These are phyloP conservation scores for Corylus avellana DNA, from an alignment of 306 rosid species.

Conservation along the genomic window DNA sequence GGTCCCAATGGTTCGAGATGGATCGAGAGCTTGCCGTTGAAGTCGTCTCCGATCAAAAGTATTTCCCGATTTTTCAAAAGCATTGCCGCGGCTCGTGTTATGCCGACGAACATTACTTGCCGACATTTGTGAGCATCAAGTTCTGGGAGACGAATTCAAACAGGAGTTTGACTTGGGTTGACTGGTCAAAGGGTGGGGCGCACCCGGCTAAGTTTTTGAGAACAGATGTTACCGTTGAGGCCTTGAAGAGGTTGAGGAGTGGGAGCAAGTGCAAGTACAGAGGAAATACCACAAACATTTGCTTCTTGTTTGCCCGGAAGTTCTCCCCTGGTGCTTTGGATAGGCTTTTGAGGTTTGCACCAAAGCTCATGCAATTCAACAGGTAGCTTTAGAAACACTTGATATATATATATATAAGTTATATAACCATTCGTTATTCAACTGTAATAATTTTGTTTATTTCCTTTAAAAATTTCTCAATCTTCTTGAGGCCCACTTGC, in stretches of 20 bases:
- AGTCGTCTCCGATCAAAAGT: conserved; percentile 55
- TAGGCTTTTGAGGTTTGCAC: conserved; percentile 54
- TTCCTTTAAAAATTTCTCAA: not conserved
- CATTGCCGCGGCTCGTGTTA: conserved; percentile 56
- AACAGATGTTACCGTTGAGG: conserved; percentile 46
- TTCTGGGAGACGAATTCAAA: conserved; percentile 59
- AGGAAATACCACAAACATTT: conserved; percentile 34
- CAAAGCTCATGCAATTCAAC: conserved; percentile 57
- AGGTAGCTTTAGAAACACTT: not conserved
- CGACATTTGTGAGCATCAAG: conserved; percentile 60
- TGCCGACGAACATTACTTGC: conserved; percentile 81
- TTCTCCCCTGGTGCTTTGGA: conserved; percentile 51
- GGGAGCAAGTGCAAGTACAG: conserved; percentile 44
- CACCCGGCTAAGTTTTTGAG: conserved; percentile 64
- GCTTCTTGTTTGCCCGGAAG: conserved; percentile 77
- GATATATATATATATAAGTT: too few relatives aligned
- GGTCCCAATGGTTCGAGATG: conserved; percentile 91
- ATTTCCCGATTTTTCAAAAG: conserved; percentile 57
- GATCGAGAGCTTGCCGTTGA: conserved; percentile 56
- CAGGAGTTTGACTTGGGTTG: conserved; percentile 80
- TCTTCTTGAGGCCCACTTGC: too few relatives aligned
- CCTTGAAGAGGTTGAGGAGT: conserved; percentile 52
- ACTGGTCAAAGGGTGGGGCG: conserved; percentile 76
- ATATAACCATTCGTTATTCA: not conserved
- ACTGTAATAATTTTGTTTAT: not conserved